Evolutionary conservation across 345 rosid species (phyloP).

Genomic region (Limnanthes douglasii): DNA sequence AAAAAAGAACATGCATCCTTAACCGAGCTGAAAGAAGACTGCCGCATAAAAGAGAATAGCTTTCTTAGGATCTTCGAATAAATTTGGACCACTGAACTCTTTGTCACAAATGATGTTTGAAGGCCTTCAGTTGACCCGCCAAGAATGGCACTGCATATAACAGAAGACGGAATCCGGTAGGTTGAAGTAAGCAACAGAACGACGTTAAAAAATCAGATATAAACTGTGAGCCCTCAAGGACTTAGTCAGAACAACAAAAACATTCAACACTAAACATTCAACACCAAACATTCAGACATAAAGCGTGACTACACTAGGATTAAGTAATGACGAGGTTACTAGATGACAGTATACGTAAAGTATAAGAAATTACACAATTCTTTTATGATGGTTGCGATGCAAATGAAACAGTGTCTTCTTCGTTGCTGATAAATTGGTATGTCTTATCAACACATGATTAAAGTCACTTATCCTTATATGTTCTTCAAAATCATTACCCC

Average conservation of each 20-base stretch:
- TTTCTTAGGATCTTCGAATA: conserved; percentile 31
- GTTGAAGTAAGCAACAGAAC: conserved; percentile 5
- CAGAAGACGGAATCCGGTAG: conserved; percentile 5
- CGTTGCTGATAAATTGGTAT: not conserved
- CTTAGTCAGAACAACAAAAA: not conserved
- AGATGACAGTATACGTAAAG: not conserved
- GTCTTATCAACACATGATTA: not conserved
- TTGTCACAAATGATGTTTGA: conserved; percentile 38
- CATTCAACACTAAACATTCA: too few species aligned
- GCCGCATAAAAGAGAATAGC: conserved; percentile 33
- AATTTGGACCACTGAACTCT: conserved; percentile 31
- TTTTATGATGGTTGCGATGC: not conserved
- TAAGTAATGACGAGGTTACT: not conserved
- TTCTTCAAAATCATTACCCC: too few species aligned
- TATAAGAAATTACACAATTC: not conserved
- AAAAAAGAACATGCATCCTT: conserved; percentile 32
- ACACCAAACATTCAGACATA: too few species aligned
- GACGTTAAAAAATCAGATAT: not conserved
- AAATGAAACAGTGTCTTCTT: not conserved
- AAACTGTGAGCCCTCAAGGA: too few species aligned
- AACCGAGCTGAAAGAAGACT: conserved; percentile 48
- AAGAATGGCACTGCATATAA: conserved; percentile 54
- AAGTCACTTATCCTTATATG: not conserved
- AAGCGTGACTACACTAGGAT: not conserved
- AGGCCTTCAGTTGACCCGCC: conserved; percentile 49